Evolutionary conservation across 129 eudicot species (phyloP).

Genomic region (Heracleum sosnowskyi): DNA sequence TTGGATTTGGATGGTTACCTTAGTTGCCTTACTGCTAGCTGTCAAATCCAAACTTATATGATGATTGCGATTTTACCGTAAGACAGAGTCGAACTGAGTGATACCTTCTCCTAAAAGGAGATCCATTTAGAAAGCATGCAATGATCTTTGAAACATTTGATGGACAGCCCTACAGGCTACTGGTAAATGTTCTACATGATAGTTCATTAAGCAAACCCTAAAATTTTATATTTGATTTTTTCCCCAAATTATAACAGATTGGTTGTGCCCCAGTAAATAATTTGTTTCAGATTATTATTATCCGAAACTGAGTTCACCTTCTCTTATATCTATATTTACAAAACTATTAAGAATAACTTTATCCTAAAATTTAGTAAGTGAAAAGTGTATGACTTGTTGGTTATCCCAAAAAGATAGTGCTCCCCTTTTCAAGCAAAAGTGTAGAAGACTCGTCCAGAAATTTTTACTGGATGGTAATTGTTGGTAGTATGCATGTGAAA

Average conservation of each 20-base stretch:
- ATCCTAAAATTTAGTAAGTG: not conserved
- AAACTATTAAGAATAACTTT: not conserved
- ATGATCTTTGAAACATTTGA: not conserved
- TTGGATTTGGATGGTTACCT: too few species aligned
- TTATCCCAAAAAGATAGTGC: not conserved
- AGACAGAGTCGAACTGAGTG: not conserved
- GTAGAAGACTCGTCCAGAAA: not conserved
- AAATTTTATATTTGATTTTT: too few species aligned
- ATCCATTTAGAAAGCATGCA: not conserved
- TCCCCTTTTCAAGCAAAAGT: constrained; percentile 4
- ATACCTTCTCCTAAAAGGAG: not conserved
- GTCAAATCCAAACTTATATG: too few species aligned
- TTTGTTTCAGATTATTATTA: too few species aligned
- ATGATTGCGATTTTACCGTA: too few species aligned
- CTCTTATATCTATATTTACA: not conserved
- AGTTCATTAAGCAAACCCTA: too few species aligned
- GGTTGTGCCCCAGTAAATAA: not conserved
- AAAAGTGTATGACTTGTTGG: not conserved
- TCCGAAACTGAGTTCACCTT: too few species aligned
- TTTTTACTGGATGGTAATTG: not conserved
- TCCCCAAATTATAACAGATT: too few species aligned
- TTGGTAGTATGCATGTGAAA: not conserved
- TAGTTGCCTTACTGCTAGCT: too few species aligned
- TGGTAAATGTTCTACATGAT: too few species aligned
- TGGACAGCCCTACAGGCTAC: too few species aligned